Conservation (phyloP, 1,284 basidiomycete species). For the Ustilago xerochloae region DNA sequence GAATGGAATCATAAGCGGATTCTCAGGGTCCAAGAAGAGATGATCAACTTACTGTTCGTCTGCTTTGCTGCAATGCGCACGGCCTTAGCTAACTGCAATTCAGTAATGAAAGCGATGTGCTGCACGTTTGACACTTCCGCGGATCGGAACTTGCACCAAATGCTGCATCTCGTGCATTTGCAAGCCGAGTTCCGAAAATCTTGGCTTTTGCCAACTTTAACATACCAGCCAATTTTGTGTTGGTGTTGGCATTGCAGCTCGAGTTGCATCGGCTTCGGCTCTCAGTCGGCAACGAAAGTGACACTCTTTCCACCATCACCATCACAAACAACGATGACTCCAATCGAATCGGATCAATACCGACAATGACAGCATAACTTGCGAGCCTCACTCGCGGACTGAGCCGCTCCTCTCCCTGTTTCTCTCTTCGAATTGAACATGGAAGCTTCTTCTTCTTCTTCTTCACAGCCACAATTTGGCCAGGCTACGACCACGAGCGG, state of each 20-base stretch:
- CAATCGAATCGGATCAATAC: not conserved
- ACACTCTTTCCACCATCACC: not conserved
- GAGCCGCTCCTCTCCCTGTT: not conserved
- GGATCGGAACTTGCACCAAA: conserved; percentile 32
- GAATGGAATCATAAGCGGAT: not conserved
- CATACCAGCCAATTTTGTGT: too few relatives aligned
- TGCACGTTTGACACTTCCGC: conserved; percentile 19
- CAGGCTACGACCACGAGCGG: too few relatives aligned
- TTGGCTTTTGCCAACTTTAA: not conserved
- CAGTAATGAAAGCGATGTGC: not conserved
- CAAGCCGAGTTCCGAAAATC: not conserved
- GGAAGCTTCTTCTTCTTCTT: too few relatives aligned
- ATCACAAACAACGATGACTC: too few relatives aligned
- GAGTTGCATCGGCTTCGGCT: too few relatives aligned
- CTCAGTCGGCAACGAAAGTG: too few relatives aligned
- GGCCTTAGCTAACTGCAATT: conserved; percentile 15
- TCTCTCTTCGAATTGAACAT: too few relatives aligned
- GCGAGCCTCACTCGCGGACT: not conserved
- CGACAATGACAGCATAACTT: conserved; percentile 8
- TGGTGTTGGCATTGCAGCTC: too few relatives aligned
- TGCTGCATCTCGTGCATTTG: conserved; percentile 21
- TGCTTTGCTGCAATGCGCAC: conserved; percentile 2
- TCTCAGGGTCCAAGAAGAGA: conserved; percentile 13
- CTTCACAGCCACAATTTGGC: conserved; percentile 5
- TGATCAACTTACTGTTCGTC: not conserved